These are phyloP conservation scores for Solanum piurae DNA, from an alignment of 257 asterid species.

Conservation along the genomic window DNA sequence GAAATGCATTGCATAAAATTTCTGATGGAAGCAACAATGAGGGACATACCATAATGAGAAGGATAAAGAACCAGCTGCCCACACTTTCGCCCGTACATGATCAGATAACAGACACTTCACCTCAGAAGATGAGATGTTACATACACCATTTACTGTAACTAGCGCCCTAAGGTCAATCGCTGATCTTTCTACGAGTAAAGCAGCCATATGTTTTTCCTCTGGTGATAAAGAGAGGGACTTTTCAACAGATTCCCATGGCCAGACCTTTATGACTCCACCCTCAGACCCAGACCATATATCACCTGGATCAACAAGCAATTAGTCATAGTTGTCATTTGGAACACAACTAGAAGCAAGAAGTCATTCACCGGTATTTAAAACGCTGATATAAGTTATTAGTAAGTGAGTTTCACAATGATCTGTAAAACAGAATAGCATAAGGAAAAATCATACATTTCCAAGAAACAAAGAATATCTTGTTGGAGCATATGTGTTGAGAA, in stretches of 20 bases:
- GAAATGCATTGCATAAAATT: background rate
- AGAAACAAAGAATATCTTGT: background rate
- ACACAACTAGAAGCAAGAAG: background rate
- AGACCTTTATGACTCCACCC: constrained; percentile 61
- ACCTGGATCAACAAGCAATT: constrained; percentile 30
- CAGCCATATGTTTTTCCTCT: constrained; percentile 90
- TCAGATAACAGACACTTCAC: constrained; percentile 72
- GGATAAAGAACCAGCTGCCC: constrained; percentile 75
- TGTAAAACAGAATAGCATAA: background rate
- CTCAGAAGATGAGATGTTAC: constrained; percentile 82
- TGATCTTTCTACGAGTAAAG: constrained; percentile 81
- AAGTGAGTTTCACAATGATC: background rate
- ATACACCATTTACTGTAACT: constrained; percentile 79
- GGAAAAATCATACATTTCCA: background rate
- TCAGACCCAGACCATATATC: constrained; percentile 98
- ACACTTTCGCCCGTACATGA: constrained; percentile 51
- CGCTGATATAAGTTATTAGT: background rate
- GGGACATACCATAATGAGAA: constrained; percentile 71
- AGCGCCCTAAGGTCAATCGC: constrained; percentile 69
- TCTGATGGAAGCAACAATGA: background rate
- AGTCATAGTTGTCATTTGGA: background rate
- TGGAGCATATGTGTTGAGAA: background rate
- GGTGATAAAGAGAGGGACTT: constrained; percentile 70
- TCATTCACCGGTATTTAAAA: background rate
- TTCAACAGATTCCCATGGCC: constrained; percentile 94